Evolutionary conservation across 2,329 filamentous ascomycete species (phyloP), one percentile per base, ranked within the genome.

Genomic region (Colletotrichum brevisporum): DNA sequence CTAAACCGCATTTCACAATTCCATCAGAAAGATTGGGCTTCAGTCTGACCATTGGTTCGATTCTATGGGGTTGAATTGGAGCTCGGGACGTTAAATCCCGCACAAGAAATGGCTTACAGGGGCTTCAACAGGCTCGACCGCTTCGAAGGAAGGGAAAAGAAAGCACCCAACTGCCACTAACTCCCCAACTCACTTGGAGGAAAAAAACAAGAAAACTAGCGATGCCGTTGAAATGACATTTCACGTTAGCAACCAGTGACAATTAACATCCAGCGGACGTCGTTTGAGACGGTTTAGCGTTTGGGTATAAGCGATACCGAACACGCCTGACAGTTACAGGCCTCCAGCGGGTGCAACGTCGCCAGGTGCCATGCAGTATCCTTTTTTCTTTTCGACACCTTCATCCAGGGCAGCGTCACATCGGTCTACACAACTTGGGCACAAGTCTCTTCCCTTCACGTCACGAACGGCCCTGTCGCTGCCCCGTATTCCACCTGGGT

Each of bases 301-400:
- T 50, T 47, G 41, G 51, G 43, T n/a, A 10, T 47, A 47, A 39
- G 51, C 52, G 55, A 53, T 39, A 43, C n/a, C n/a, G 39, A 6
- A 36, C 4, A 15, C 16, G 31, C 24, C 53, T 56, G 47, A 21
- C 31, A 45, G 31, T 50, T 21, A 24, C 58, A 51, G 31, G 36
- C 18, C 24, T 18, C 39, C 31, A 41, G 43, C 51, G 64, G 58
- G 57, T 56, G 51, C 36, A 51, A 63, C 58, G 18, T 51, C 61
- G 50, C 41, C 24, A 24, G 63, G 13, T 61, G 18, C 47, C 18
- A 21, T 13, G 6, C 10, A 43, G 21, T 56, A 48, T 60, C 27
- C 43, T 52, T 39, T 43, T n/a, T 43, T 43, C 10, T 21, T 56
- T 24, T 51, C 36, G 64, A 63, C 45, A 67, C 21, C 15, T 47